These are phyloP conservation scores for Vigna nakashimae DNA, from an alignment of 306 rosid genomes.

Conservation along the genomic window DNA sequence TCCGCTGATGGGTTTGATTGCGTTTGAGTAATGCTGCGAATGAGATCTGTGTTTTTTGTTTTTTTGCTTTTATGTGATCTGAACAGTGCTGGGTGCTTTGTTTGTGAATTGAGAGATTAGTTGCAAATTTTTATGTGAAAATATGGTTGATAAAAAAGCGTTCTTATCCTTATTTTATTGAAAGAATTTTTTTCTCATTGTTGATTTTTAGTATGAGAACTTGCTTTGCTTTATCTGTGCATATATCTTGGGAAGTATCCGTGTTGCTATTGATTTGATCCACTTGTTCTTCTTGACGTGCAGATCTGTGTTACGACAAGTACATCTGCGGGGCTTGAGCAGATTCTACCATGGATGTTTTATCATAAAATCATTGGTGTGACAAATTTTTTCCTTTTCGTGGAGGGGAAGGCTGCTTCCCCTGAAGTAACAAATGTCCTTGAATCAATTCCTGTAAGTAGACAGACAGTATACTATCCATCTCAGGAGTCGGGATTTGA, in stretches of 20 bases:
- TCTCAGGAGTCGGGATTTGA: slow-evolving; percentile 16
- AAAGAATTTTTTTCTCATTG: background rate
- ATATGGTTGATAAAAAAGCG: background rate
- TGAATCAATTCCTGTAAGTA: slow-evolving; percentile 90
- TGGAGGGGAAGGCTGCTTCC: slow-evolving; percentile 97
- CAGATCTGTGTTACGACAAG: slow-evolving; percentile 90
- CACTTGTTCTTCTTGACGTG: slow-evolving; percentile 38
- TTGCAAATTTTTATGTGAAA: background rate
- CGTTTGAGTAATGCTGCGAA: background rate
- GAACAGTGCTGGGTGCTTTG: background rate
- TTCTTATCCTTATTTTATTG: slow-evolving; percentile 13
- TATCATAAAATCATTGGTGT: slow-evolving; percentile 94
- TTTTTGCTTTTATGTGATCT: slow-evolving; percentile 13
- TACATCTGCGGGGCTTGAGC: slow-evolving; percentile 93
- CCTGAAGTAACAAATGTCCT: slow-evolving; percentile 77
- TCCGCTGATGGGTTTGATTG: slow-evolving; percentile 1
- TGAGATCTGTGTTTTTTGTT: slow-evolving; percentile 18
- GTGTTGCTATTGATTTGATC: background rate
- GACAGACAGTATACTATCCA: slow-evolving; percentile 12
- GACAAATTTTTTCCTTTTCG: slow-evolving; percentile 78
- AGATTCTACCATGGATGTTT: slow-evolving; percentile 98
- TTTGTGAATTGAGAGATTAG: background rate
- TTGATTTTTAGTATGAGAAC: background rate
- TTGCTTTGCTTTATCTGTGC: background rate
- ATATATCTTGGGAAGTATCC: background rate